Conservation (phyloP, 2,329 filamentous ascomycete genomes). For the Xylaria sp. region DNA sequence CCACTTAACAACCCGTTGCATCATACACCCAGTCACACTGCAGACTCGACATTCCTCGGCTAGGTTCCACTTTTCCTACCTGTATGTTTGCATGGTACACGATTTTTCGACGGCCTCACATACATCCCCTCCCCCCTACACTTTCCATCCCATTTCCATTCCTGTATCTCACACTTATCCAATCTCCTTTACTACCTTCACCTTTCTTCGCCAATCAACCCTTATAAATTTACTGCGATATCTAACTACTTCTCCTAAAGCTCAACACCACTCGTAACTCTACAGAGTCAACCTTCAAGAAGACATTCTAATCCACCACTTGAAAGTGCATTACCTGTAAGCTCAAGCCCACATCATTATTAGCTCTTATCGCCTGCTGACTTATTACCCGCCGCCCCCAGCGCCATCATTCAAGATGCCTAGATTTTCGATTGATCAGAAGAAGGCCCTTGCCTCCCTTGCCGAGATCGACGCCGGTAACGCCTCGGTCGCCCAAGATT, state of each 20-base stretch:
- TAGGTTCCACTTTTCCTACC: constrained; percentile 5
- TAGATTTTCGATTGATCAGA: background rate
- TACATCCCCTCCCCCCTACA: background rate
- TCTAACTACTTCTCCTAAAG: too few species aligned
- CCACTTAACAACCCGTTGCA: background rate
- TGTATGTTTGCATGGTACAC: background rate
- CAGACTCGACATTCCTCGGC: background rate
- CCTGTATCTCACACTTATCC: background rate
- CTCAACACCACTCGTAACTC: background rate
- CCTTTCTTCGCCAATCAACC: too few species aligned
- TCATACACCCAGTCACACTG: background rate
- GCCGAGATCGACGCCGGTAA: background rate
- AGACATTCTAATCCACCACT: background rate
- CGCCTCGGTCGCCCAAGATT: background rate
- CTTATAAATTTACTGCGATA: too few species aligned
- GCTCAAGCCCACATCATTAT: background rate
- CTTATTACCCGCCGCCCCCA: background rate
- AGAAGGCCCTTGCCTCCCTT: background rate
- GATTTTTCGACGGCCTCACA: background rate
- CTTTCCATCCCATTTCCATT: background rate
- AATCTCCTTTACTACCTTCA: too few species aligned
- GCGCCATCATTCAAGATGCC: background rate
- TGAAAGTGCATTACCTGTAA: background rate
- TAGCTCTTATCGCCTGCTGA: background rate
- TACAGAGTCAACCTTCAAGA: background rate